Percentiles rank a stretch among this genome's conserved stretches.
These are phyloP conservation scores for Scutellaria barbata DNA, from an alignment of 257 asterid genomes.

Conservation along the genomic window DNA sequence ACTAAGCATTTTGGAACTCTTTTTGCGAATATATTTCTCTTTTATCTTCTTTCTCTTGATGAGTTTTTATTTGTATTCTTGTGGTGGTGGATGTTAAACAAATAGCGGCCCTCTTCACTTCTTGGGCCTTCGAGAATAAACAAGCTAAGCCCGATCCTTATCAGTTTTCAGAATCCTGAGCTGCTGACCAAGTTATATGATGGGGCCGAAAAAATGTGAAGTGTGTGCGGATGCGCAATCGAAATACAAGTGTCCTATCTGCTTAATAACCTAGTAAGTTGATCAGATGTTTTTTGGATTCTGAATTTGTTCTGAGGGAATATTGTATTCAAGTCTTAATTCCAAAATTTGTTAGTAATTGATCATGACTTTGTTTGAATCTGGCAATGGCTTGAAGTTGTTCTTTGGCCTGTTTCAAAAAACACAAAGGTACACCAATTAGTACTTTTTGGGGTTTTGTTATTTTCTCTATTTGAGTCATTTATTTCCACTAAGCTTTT, in stretches of 20 bases:
- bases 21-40: no score
- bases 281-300: not conserved
- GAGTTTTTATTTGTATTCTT: no score
- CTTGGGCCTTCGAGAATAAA: no score
- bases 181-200: conserved; percentile 7
- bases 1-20: no score
- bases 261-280: conserved; percentile 71
- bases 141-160: no score
- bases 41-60: no score
- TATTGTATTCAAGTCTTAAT: not conserved
- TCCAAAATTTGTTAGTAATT: conserved; percentile 13
- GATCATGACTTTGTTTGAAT: conserved; percentile 25
- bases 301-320: conserved; percentile 1
- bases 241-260: conserved; percentile 87
- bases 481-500: conserved; percentile 22
- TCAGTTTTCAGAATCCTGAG: conserved; percentile 24
- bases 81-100: no score
- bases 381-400: conserved; percentile 52
- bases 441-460: not conserved
- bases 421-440: conserved; percentile 69
- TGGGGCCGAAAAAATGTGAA: conserved; percentile 66
- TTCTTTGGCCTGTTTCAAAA: conserved; percentile 78
- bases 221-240: conserved; percentile 72
- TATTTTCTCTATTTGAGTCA: not conserved
- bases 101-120: no score